Percentiles rank a stretch among this genome's conserved stretches.
These are phyloP conservation scores for Chlorella variabilis DNA, from an alignment of 163 green algal species.

Conservation along the genomic window DNA sequence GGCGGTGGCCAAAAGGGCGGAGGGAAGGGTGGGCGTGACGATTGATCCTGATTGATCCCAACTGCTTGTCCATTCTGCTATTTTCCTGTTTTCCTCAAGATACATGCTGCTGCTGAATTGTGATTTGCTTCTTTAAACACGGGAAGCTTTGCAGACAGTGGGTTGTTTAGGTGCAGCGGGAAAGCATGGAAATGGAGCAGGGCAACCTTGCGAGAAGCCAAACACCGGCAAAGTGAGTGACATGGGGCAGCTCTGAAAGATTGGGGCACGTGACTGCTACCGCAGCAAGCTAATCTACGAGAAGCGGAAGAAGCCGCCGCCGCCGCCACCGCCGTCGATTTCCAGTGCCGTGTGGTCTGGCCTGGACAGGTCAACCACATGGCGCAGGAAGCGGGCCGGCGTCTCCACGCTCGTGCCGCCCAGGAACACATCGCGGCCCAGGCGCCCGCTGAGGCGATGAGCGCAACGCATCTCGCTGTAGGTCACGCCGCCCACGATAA, in stretches of 20 bases:
- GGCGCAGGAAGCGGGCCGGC: conserved; percentile 71
- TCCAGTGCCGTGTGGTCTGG: conserved; percentile 18
- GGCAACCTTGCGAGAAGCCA: no score
- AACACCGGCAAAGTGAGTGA: neutral
- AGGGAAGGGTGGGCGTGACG: conserved; percentile 18
- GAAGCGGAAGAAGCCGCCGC: conserved; percentile 36
- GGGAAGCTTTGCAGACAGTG: no score
- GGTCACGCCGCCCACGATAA: conserved; percentile 88
- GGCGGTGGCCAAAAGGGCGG: neutral
- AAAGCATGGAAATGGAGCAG: no score
- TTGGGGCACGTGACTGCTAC: no score
- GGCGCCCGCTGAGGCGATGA: conserved; percentile 60
- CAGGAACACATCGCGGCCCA: conserved; percentile 82
- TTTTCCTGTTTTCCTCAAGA: neutral
- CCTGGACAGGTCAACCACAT: conserved; percentile 55
- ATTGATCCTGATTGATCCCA: conserved; percentile 1
- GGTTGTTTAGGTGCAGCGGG: no score
- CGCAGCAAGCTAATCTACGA: neutral
- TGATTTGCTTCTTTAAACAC: no score
- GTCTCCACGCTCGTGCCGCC: conserved; percentile 74
- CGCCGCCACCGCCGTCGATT: conserved; percentile 28
- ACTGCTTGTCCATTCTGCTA: neutral
- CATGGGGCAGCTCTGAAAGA: no score
- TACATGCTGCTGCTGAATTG: no score
- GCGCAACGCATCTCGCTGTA: conserved; percentile 70